Evolutionary conservation across 768 basidiomycete genomes (phyloP).

Genomic region (Russula compacta): DNA sequence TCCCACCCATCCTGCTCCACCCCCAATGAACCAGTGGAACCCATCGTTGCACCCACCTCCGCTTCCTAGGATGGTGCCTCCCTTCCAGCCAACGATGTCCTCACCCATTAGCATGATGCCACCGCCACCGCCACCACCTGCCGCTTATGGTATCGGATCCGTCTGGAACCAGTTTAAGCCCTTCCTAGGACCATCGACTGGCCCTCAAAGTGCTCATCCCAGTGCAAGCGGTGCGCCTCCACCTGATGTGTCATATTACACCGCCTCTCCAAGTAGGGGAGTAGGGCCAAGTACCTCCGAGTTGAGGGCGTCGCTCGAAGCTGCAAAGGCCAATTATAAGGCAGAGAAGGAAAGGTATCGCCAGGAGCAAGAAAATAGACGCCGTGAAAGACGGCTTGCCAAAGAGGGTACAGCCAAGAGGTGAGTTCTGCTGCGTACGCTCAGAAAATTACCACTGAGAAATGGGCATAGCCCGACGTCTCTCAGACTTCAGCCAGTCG

Average conservation of each 20-base stretch:
- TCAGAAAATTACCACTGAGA: neutral
- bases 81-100: neutral
- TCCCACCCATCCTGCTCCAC: neutral
- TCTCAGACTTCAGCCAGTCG: neutral
- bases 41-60: neutral
- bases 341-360: conserved; percentile 64
- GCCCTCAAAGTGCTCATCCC: neutral
- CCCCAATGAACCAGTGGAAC: neutral
- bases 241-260: conserved; percentile 19
- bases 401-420: conserved; percentile 1
- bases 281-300: conserved; percentile 6
- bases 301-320: conserved; percentile 38
- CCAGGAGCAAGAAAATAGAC: conserved; percentile 41
- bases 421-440: neutral
- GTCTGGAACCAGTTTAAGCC: conserved; percentile 19
- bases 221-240: neutral
- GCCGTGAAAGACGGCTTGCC: conserved; percentile 1
- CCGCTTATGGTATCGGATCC: neutral
- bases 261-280: conserved; percentile 8
- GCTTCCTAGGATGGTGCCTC: neutral
- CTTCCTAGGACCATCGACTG: neutral
- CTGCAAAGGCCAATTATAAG: conserved; percentile 59
- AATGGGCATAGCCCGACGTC: conserved; percentile 5
- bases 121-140: neutral
- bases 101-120: neutral